phyloP scores from a whole-genome alignment of 352 stramenopile species.

The Blastocystis sp. region DNA sequence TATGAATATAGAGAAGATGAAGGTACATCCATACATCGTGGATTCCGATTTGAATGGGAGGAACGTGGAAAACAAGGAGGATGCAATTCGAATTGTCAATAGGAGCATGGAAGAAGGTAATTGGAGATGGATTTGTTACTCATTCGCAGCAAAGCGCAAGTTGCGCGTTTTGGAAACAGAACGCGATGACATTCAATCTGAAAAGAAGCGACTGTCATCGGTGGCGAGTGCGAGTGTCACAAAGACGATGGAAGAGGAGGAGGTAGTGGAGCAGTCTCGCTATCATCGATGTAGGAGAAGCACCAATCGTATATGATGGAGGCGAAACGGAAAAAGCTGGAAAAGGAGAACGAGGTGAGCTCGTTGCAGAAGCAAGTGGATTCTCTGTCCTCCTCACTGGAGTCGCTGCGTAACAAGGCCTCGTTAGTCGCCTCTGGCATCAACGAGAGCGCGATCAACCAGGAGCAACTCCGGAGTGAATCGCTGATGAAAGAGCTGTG shows the following conservation, averaged over 20 bases:
- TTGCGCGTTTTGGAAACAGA: constrained; percentile 11
- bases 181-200: background rate
- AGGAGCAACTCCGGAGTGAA: constrained; percentile 4
- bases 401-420: background rate
- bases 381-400: background rate
- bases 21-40: background rate
- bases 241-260: constrained; percentile 12
- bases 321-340: constrained; percentile 4
- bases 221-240: background rate
- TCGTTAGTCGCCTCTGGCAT: background rate
- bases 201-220: constrained; percentile 20
- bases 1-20: background rate
- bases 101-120: constrained; percentile 9
- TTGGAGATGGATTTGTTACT: background rate
- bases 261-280: background rate
- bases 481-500: constrained; percentile 25
- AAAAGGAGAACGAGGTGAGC: constrained; percentile 9
- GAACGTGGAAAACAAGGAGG: background rate
- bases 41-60: background rate
- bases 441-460: background rate
- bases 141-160: background rate
- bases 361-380: background rate
- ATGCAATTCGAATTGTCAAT: background rate
- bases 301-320: background rate
- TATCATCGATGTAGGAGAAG: background rate